These are phyloP conservation scores for Alternaria panax DNA, from an alignment of 2,329 filamentous ascomycete species.

Conservation along the genomic window DNA sequence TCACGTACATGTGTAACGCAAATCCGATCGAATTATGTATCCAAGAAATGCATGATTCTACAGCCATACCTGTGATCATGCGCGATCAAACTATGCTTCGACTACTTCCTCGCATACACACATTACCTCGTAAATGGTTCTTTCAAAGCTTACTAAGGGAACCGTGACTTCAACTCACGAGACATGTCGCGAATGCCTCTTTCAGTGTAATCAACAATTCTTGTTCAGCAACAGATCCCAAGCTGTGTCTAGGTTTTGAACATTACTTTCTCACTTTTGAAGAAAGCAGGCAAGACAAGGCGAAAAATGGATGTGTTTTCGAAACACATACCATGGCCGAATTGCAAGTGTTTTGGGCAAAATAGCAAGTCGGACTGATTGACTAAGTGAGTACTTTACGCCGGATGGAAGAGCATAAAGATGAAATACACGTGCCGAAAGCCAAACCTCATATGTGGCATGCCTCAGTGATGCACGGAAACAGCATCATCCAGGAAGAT, in stretches of 20 bases:
- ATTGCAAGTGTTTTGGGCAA: background rate
- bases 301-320: background rate
- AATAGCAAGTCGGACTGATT: background rate
- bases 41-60: background rate
- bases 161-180: background rate
- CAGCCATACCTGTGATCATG: background rate
- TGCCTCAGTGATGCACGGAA: background rate
- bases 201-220: background rate
- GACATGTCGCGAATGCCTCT: background rate
- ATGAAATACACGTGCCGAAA: background rate
- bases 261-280: too few relatives aligned
- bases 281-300: too few relatives aligned
- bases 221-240: too few relatives aligned
- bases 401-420: background rate
- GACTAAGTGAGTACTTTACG: background rate
- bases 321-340: background rate
- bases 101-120: background rate
- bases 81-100: background rate
- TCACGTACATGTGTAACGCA: background rate
- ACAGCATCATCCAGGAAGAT: background rate
- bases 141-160: background rate
- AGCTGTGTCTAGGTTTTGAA: too few relatives aligned
- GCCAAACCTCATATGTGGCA: fast-evolving
- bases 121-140: background rate
- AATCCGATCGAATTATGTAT: too few relatives aligned